phyloP scores from a whole-genome alignment of 768 basidiomycete genomes.

The Boletellus ananas region DNA sequence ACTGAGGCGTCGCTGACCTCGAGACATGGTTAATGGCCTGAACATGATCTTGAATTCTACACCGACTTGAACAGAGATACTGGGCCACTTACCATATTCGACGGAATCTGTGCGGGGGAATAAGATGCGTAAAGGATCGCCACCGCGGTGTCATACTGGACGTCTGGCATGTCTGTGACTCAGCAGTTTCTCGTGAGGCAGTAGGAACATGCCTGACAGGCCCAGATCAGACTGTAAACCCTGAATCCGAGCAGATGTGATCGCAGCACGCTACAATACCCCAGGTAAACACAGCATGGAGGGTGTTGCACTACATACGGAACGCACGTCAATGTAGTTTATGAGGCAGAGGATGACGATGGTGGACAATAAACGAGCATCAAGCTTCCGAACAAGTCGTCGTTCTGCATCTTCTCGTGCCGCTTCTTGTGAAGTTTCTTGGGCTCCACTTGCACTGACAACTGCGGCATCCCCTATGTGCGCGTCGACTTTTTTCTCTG shows the following conservation, averaged over 20 bases:
- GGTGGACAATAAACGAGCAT: conserved; percentile 51
- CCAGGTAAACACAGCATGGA: neutral
- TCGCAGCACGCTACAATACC: conserved; percentile 39
- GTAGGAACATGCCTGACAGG: conserved; percentile 35
- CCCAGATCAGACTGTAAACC: conserved; percentile 48
- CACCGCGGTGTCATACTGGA: conserved; percentile 52
- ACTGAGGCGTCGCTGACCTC: conserved; percentile 31
- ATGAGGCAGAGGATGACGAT: conserved; percentile 58
- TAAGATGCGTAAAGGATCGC: conserved; percentile 58
- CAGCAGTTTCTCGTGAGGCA: neutral
- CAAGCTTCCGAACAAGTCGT: conserved; percentile 51
- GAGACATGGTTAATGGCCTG: conserved; percentile 54
- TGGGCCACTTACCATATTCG: conserved; percentile 6
- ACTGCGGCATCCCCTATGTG: too few species aligned
- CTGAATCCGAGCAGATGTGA: conserved; percentile 49
- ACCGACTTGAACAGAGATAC: neutral
- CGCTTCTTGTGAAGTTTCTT: conserved; percentile 1
- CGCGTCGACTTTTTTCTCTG: too few species aligned
- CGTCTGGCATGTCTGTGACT: conserved; percentile 32
- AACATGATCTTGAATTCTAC: neutral
- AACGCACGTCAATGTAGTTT: conserved; percentile 63
- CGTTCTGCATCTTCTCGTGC: conserved; percentile 12
- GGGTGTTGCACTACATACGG: neutral
- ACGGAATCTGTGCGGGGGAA: conserved; percentile 51
- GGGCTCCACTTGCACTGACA: neutral